Base-by-base conservation (phyloP, 2,329 filamentous ascomycete genomes). In the Pezicula carpinea region DNA sequence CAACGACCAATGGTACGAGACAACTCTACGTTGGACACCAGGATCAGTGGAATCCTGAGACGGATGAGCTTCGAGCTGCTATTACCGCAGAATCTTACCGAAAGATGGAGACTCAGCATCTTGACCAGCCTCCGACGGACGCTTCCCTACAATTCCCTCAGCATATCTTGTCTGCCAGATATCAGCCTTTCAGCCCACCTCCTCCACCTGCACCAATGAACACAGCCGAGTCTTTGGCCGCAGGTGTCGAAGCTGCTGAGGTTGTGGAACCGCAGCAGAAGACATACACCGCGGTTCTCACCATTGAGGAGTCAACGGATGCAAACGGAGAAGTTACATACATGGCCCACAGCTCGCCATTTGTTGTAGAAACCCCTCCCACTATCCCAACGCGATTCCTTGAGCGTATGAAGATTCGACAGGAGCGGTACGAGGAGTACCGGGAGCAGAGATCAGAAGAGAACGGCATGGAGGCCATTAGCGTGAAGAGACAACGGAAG, bases 401-500 rank as follows among this genome's bases (percentile, higher is more conserved):
- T 22, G 80, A 87, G 64, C 83, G 87, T 56, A 81, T 88, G 73
- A 78, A 80, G 43, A 70, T 76, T 60, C 79, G 84, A 53, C 79
- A 85, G 67, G 66, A 81, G 58, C 74, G 71, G 51, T 80, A 78
- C 49, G 75, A 82, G 53, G 75, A 80, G 47, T 69, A 71, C 43
- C 70, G 74, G 53, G 69, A 69, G 46, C 71, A 70, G 55, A 67
- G 66, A 43, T 53, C 47, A 48, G 76, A 82, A 53, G 75, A 80
- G 46, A 60, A 56, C 60, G 66, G 66, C 45, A 91, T 96, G 85
- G 72, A 84, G 51, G 80, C 89, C 54, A 89, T 99, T 65, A 95
- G 89, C 64, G 92, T 96, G 59, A 90, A 85, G 76, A 80, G 93
- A 68, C 89, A 95, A 70, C 78, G 90, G 64, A 95, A 93, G 74